Evolutionary conservation across 495 filamentous ascomycete genomes (phyloP).

Genomic region (Trichoderma erinaceum): DNA sequence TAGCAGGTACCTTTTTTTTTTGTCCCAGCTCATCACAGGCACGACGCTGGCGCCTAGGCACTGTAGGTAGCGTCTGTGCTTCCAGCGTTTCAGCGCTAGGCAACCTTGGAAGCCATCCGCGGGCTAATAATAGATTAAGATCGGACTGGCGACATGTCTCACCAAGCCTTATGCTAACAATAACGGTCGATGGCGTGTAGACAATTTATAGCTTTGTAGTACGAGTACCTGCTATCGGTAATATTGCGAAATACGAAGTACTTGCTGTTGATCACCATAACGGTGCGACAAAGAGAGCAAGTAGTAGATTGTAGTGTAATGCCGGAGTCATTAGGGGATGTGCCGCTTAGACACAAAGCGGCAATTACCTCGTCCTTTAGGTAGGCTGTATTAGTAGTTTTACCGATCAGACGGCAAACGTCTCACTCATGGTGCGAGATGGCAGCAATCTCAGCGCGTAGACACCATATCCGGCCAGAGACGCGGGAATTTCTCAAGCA

Average conservation of each 20-base stretch:
- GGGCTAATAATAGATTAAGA: slow-evolving; percentile 11
- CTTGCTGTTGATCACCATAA: neutral
- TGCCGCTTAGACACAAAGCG: neutral
- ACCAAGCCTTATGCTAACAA: slow-evolving; percentile 1
- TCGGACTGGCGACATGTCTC: slow-evolving; percentile 11
- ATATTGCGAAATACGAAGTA: neutral
- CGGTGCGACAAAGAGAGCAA: neutral
- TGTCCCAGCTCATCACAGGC: neutral
- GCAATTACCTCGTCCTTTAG: neutral
- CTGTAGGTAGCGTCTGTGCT: neutral
- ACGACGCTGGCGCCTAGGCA: neutral
- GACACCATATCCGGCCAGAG: neutral
- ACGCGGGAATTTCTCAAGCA: neutral
- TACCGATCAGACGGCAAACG: neutral
- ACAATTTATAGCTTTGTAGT: neutral
- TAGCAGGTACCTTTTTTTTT: neutral
- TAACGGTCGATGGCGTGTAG: neutral
- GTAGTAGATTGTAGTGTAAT: neutral
- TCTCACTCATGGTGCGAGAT: neutral
- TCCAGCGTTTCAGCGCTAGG: slow-evolving; percentile 13
- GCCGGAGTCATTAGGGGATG: neutral
- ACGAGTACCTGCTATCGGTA: neutral
- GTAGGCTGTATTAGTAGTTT: neutral
- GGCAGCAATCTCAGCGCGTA: neutral
- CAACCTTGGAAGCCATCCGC: neutral